Percentiles rank a stretch among this genome's conserved stretches.
phyloP scores from a whole-genome alignment of 306 rosid genomes.

The Lupinus albus region DNA sequence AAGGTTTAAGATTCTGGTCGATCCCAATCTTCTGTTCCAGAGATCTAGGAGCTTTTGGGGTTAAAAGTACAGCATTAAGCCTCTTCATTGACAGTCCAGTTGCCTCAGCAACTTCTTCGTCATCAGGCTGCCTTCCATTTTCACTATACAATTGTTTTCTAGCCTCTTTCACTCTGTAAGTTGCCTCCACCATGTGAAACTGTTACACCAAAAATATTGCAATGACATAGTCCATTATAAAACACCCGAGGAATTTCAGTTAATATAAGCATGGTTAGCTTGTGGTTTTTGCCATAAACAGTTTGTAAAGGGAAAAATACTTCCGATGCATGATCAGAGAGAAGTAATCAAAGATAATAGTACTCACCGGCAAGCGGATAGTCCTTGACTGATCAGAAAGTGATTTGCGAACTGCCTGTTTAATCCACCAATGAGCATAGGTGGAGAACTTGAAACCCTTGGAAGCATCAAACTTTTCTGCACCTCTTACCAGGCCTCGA shows the following conservation, averaged over 20 bases:
- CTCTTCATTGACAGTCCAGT: constrained; percentile 93
- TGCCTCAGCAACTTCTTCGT: constrained; percentile 83
- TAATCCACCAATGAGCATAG: constrained; percentile 99
- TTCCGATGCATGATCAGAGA: constrained; percentile 7
- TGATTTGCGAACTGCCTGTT: constrained; percentile 85
- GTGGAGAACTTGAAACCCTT: constrained; percentile 98
- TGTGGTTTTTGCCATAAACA: not conserved
- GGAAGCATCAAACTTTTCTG: constrained; percentile 92
- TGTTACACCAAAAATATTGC: constrained; percentile 48
- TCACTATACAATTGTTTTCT: constrained; percentile 69
- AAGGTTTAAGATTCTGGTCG: constrained; percentile 85
- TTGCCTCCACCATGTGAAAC: constrained; percentile 97
- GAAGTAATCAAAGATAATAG: constrained; percentile 1
- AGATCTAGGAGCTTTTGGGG: constrained; percentile 95
- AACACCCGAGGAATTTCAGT: constrained; percentile 18
- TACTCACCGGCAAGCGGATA: constrained; percentile 92
- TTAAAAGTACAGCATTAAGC: constrained; percentile 74
- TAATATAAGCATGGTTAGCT: constrained; percentile 29
- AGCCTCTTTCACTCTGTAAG: constrained; percentile 89
- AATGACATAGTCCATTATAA: constrained; percentile 28
- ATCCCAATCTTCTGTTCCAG: constrained; percentile 87
- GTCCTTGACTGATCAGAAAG: constrained; percentile 89
- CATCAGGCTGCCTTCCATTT: constrained; percentile 80
- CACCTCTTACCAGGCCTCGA: constrained; percentile 91
- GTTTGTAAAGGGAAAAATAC: not conserved